Base-by-base conservation (phyloP, 2,329 filamentous ascomycete genomes). In the Fusarium pseudoanthophilum region DNA sequence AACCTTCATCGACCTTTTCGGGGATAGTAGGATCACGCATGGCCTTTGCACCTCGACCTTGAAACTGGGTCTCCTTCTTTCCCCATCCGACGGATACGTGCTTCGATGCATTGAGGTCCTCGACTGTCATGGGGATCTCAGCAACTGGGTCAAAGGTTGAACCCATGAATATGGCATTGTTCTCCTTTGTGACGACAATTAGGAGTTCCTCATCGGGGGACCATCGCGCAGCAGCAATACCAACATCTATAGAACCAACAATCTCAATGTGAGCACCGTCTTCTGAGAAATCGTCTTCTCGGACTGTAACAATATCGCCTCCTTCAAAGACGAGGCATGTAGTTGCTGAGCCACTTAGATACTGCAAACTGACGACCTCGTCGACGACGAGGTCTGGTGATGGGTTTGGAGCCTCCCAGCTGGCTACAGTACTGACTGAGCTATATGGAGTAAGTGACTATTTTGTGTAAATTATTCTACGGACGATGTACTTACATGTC, bases 41-140 rank as follows among this genome's bases (percentile, higher is more conserved):
- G 26, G 95, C 95, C 83, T 90, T 91, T 64, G 95, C 95, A 71
- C 95, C 91, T 78, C 93, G 94, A 57, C 96, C 96, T 79, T 98
- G 93, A 81, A 99, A 99, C 81, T 99, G 96, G 1, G 96, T 99
- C 83, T 99, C 96, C 80, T 93, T 94, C 85, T 98, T 98, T 67
- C 96, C 96, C 96, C 96, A 99, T 56, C 96, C 96, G 28, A 99
- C 95, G 26, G 95, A 97, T 64, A 98, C 96, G 85, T 98, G 95
- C 81, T 92, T 96, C 32, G 93, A 98, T n/a, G 91, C 90, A 76
- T 92, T 92, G 72, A 97, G 88, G 82, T 97, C 95, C 49, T 95
- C 93, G 0, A 86, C 80, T 0, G 89, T 90, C 81, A 98, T 90
- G 39, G 87, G 85, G 59, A 93, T 87, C 81, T 95, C 93, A 39